Base-by-base conservation (phyloP, 2,329 filamentous ascomycete species). In the Ceratocystiopsis brevicomis region DNA sequence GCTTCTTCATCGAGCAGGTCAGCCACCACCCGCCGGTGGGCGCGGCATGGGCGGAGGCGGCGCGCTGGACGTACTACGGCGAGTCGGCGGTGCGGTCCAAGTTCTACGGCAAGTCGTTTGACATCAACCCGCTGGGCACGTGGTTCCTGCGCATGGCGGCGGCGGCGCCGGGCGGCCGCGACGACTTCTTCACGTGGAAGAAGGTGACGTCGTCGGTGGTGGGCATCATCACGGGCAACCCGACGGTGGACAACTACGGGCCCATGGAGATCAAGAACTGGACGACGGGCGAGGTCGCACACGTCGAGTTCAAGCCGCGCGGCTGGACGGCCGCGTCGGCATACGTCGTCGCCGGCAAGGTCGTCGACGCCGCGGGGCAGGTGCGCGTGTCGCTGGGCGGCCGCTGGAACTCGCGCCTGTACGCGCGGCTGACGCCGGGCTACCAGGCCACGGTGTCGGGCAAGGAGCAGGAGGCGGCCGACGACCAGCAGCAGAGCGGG, bases 131-230 rank as follows among this genome's bases (percentile, higher is more conserved):
- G 4, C 72, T 96, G 11, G 90, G 90, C 33, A 98, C 90, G 9
- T 98, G 90, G 90, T 98, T 96, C 65, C 67, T 98, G 25, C 78
- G 85, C 1, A 30, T 30, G 25, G 25, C 8, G 25, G 6, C 25
- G 25, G 85, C 87, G 0, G 72, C 71, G 1, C 67, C 74, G 3
- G 80, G 77, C 15, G 80, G 77, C 11, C 78, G 81, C 53, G 78
- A 82, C 49, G 90, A 98, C 52, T 66, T 95, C 2, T 98, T 93
- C 61, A 95, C 88, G 0, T 98, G 90, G 90, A 96, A 95, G 63
- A 98, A 98, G 64, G 86, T 95, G 16, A 96, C 87, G 1, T 90
- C 86, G 1, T 92, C 87, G 2, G 90, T 98, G n/a, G 78, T 96
- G 47, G 90, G 90, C 46, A 98, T 98, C 59, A 95, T 98, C 54